Conservation (phyloP, 495 filamentous ascomycete genomes). For the Lineolata rhizophorae region DNA sequence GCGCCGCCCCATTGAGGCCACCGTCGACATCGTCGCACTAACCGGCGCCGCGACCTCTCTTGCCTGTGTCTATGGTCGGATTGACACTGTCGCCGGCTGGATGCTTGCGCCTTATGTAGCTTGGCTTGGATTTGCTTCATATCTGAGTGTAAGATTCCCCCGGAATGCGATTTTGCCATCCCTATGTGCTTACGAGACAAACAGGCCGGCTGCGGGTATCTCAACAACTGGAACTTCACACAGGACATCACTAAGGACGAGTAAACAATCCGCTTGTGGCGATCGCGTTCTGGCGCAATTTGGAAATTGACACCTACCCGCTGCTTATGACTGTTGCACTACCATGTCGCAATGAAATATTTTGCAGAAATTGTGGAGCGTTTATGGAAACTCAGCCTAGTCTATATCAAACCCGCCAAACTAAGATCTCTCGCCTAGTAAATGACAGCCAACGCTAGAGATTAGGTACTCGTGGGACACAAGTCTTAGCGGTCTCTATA, state of each 20-base stretch:
- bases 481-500: too few species aligned
- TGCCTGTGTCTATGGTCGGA: slow-evolving; percentile 47
- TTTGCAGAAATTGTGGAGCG: too few species aligned
- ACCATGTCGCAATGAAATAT: too few species aligned
- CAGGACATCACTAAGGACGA: slow-evolving; percentile 11
- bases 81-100: slow-evolving; percentile 52
- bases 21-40: slow-evolving; percentile 52
- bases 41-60: slow-evolving; percentile 46
- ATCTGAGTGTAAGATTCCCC: slow-evolving; percentile 25
- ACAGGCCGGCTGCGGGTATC: slow-evolving; percentile 40
- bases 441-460: too few species aligned
- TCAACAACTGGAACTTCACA: slow-evolving; percentile 54
- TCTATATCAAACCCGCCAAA: too few species aligned
- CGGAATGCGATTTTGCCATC: background rate
- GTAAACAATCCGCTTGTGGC: too few species aligned
- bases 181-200: slow-evolving; percentile 4
- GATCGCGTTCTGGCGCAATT: too few species aligned
- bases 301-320: too few species aligned
- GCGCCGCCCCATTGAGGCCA: slow-evolving; percentile 45
- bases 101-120: slow-evolving; percentile 53
- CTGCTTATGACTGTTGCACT: too few species aligned
- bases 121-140: slow-evolving; percentile 73
- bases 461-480: too few species aligned
- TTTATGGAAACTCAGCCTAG: too few species aligned
- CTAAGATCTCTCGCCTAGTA: too few species aligned